phyloP scores from a whole-genome alignment of 352 stramenopile genomes.

The Pythium periplocum region DNA sequence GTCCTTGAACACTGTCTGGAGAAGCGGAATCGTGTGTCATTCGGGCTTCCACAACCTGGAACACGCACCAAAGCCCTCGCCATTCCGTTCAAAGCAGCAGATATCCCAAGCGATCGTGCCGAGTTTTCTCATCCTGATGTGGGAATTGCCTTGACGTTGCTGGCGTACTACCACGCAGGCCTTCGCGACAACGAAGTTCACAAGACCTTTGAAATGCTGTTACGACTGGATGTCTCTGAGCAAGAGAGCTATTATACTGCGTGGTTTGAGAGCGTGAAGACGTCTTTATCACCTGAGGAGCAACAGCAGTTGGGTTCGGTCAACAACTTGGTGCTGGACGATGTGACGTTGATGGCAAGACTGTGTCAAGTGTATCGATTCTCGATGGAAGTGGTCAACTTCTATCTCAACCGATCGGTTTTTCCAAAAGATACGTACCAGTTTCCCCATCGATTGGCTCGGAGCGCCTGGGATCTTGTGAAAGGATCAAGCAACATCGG shows the following conservation, averaged over 20 bases:
- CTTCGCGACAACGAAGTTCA: conserved; percentile 4
- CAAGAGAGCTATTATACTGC: conserved; percentile 49
- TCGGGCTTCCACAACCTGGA: conserved; percentile 41
- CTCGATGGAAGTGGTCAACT: conserved; percentile 79
- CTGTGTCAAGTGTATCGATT: conserved; percentile 46
- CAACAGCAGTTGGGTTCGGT: conserved; percentile 40
- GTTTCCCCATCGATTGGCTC: conserved; percentile 57
- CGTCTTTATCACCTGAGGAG: conserved; percentile 9
- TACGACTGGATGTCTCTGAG: conserved; percentile 7
- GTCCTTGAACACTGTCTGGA: conserved; percentile 81
- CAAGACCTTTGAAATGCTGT: conserved; percentile 1
- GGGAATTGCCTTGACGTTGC: conserved; percentile 10
- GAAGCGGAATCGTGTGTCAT: conserved; percentile 84
- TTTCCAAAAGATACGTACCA: conserved; percentile 81
- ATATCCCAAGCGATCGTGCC: conserved; percentile 27
- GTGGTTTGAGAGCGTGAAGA: conserved; percentile 52
- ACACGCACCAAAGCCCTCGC: conserved; percentile 62
- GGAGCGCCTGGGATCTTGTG: conserved; percentile 82
- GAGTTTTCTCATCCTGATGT: conserved; percentile 14
- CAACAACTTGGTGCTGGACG: conserved; percentile 65
- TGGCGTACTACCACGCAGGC: conserved; percentile 12
- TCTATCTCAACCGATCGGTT: conserved; percentile 76
- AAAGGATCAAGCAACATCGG: conserved; percentile 53
- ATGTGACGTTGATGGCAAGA: conserved; percentile 55
- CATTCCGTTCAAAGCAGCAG: conserved; percentile 81